phyloP scores from a whole-genome alignment of 345 rosid species.

The Turnera subulata region DNA sequence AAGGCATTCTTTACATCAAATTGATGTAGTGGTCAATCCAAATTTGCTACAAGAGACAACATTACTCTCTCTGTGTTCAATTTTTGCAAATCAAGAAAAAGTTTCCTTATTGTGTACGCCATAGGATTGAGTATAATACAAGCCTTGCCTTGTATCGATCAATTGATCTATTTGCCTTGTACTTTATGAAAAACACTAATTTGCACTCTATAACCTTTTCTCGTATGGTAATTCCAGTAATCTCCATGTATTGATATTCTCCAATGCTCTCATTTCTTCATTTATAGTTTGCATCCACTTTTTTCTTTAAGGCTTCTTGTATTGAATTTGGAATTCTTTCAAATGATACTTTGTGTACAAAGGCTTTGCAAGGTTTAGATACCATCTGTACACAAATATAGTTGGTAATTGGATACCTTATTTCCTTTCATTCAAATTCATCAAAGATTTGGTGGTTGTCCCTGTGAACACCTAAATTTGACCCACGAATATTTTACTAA shows the following conservation, averaged over 20 bases:
- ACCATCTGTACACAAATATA: neutral
- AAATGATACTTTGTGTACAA: no score
- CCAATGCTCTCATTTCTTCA: no score
- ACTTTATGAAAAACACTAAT: neutral
- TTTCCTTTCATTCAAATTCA: neutral
- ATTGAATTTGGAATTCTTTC: conserved; percentile 1
- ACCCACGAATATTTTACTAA: no score
- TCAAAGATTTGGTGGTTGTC: neutral
- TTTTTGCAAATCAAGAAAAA: no score
- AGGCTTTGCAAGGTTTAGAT: neutral
- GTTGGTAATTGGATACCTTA: conserved; percentile 1
- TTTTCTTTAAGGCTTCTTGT: neutral
- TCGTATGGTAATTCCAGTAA: neutral
- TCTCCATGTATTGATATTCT: conserved; percentile 1
- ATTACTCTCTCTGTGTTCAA: no score
- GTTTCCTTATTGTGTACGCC: neutral
- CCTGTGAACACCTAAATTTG: no score
- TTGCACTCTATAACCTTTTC: neutral
- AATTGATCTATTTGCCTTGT: neutral
- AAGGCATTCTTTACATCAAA: no score
- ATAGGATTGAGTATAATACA: no score
- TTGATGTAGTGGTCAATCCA: no score
- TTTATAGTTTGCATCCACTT: neutral
- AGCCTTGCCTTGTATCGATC: neutral
- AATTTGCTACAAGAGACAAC: no score